Percentiles rank a stretch among this genome's conserved stretches.
Evolutionary conservation across 179 eudicot species (phyloP).

Genomic region (Nepenthes alata): DNA sequence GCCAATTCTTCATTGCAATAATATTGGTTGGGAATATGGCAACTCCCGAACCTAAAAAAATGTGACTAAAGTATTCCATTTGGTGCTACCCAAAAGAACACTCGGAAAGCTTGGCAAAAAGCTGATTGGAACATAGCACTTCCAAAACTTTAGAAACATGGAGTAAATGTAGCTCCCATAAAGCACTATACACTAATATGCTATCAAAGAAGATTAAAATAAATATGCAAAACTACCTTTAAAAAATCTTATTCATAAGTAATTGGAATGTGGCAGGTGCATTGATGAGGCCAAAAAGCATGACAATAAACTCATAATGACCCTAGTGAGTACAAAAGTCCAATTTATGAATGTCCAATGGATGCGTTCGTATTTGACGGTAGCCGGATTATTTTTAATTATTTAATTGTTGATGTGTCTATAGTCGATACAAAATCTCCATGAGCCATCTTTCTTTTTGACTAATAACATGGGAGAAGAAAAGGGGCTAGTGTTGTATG

Average conservation of each 20-base stretch:
- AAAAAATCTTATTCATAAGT: not conserved
- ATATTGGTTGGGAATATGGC: not conserved
- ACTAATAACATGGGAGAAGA: not conserved
- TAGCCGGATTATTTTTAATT: not conserved
- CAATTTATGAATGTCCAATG: not conserved
- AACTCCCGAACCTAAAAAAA: not conserved
- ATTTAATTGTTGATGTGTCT: not conserved
- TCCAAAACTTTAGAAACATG: not conserved
- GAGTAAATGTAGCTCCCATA: not conserved
- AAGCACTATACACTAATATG: not conserved
- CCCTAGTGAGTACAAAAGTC: not conserved
- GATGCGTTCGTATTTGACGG: not conserved
- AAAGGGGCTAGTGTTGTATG: not conserved
- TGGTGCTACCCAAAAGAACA: not conserved
- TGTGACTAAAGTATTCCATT: not conserved
- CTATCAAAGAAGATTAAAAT: not conserved
- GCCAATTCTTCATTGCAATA: not conserved
- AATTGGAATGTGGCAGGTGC: not conserved
- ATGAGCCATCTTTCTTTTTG: slow-evolving; percentile 1
- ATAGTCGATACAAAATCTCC: not conserved
- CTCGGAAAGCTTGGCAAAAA: not conserved
- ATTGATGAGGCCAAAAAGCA: not conserved
- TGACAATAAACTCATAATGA: not conserved
- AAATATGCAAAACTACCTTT: not conserved
- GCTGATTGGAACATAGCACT: not conserved